These are phyloP conservation scores for Aspergillus hortae DNA, from an alignment of 2,329 filamentous ascomycete genomes.

Conservation along the genomic window DNA sequence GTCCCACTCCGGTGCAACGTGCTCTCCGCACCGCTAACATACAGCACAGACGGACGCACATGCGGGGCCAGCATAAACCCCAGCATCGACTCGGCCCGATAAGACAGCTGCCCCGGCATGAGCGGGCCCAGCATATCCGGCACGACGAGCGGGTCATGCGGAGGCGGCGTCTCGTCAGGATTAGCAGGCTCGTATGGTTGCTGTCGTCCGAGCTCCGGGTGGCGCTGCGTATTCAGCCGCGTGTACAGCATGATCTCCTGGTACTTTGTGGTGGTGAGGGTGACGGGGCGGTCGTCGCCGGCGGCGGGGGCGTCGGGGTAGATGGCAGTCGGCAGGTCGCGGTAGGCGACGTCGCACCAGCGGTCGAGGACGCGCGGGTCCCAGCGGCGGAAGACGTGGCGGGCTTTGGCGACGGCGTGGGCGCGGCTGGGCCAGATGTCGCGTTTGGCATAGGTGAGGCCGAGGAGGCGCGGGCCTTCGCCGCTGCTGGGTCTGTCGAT, in stretches of 20 bases:
- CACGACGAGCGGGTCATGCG: constrained; percentile 8
- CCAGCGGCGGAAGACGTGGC: constrained; percentile 67
- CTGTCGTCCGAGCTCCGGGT: constrained; percentile 25
- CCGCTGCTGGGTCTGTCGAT: constrained; percentile 2
- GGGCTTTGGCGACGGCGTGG: constrained; percentile 48
- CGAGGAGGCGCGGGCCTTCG: not conserved
- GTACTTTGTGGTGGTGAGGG: constrained; percentile 70
- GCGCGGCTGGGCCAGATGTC: constrained; percentile 71
- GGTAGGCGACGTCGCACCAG: constrained; percentile 65
- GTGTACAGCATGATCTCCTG: constrained; percentile 54
- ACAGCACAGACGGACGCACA: constrained; percentile 9
- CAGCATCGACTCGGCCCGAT: constrained; percentile 8
- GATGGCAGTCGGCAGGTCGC: constrained; percentile 56
- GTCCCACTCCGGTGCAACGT: not conserved
- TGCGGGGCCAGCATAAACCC: constrained; percentile 5
- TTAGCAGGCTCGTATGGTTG: not conserved
- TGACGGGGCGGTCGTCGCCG: constrained; percentile 42
- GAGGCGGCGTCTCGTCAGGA: not conserved
- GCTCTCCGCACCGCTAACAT: not conserved
- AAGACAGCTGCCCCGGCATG: constrained; percentile 3
- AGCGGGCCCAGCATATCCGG: constrained; percentile 7
- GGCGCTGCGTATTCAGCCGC: constrained; percentile 25
- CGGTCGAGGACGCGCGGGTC: constrained; percentile 68
- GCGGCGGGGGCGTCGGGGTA: not conserved
- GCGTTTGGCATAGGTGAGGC: constrained; percentile 32